These are phyloP conservation scores for Dioscorea zingiberensis DNA, from an alignment of 106 monocot genomes.

Conservation along the genomic window DNA sequence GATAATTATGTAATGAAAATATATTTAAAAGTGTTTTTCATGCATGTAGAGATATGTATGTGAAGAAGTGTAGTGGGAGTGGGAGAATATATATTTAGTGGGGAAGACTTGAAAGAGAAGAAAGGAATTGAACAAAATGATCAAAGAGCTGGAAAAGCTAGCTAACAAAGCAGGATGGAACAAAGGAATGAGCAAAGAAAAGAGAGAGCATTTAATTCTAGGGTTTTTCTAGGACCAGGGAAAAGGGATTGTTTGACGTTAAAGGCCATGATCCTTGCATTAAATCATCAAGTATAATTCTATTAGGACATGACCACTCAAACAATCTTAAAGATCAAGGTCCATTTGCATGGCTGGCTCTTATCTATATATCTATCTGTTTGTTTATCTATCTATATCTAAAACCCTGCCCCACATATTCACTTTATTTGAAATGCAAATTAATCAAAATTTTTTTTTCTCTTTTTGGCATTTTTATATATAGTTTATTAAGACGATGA, in stretches of 20 bases:
- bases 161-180: background rate
- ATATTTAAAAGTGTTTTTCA: too few relatives aligned
- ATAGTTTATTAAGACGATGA: too few relatives aligned
- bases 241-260: constrained; percentile 5
- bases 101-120: constrained; percentile 2
- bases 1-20: too few relatives aligned
- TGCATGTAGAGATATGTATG: too few relatives aligned
- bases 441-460: too few relatives aligned
- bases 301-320: background rate
- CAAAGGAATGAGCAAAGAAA: background rate
- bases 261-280: background rate
- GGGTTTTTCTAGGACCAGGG: constrained; percentile 2
- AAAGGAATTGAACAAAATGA: constrained; percentile 8
- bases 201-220: background rate
- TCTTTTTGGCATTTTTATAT: too few relatives aligned
- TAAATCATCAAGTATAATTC: background rate
- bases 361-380: background rate
- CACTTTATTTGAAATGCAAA: too few relatives aligned
- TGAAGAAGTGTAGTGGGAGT: too few relatives aligned
- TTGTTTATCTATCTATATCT: too few relatives aligned
- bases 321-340: background rate
- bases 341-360: background rate
- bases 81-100: too few relatives aligned
- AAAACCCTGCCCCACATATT: too few relatives aligned
- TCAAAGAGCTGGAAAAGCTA: background rate